phyloP scores from a whole-genome alignment of 768 basidiomycete genomes.

The Mycena capillaripes region DNA sequence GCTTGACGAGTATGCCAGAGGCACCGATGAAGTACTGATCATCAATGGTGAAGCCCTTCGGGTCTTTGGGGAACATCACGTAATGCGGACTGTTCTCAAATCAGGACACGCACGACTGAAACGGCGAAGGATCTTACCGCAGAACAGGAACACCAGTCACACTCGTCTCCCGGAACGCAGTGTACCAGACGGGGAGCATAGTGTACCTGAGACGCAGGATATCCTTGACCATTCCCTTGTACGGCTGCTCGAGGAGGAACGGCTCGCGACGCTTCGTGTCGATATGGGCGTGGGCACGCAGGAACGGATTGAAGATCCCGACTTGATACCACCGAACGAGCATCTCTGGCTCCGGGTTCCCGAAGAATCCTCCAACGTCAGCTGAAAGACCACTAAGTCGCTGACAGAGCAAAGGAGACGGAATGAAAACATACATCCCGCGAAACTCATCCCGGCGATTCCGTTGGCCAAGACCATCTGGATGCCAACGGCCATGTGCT shows the following conservation, averaged over 20 bases:
- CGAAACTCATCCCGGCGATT: conserved; percentile 92
- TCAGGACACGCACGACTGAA: neutral
- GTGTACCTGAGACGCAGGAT: conserved; percentile 86
- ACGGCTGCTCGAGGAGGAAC: conserved; percentile 91
- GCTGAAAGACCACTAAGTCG: conserved; percentile 61
- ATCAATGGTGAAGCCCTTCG: conserved; percentile 88
- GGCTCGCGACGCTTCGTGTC: conserved; percentile 98
- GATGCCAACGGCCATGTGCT: conserved; percentile 93
- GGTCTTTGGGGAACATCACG: conserved; percentile 91
- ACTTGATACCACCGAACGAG: conserved; percentile 98
- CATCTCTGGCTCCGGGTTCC: conserved; percentile 95
- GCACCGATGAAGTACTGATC: conserved; percentile 95
- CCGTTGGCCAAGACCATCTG: conserved; percentile 94
- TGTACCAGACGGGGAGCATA: conserved; percentile 96
- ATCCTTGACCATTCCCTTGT: conserved; percentile 85
- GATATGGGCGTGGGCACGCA: conserved; percentile 98
- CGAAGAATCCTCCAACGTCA: conserved; percentile 99
- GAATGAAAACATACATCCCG: conserved; percentile 77
- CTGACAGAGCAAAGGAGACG: neutral
- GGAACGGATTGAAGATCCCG: conserved; percentile 96
- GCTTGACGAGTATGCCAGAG: conserved; percentile 92
- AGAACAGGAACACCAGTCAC: conserved; percentile 86
- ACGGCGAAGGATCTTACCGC: conserved; percentile 61
- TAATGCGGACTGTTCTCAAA: conserved; percentile 89
- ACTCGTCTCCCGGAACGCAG: conserved; percentile 93